Evolutionary conservation across 139 green algal species (phyloP).

Genomic region (Mesotaenium endlicherianum): DNA sequence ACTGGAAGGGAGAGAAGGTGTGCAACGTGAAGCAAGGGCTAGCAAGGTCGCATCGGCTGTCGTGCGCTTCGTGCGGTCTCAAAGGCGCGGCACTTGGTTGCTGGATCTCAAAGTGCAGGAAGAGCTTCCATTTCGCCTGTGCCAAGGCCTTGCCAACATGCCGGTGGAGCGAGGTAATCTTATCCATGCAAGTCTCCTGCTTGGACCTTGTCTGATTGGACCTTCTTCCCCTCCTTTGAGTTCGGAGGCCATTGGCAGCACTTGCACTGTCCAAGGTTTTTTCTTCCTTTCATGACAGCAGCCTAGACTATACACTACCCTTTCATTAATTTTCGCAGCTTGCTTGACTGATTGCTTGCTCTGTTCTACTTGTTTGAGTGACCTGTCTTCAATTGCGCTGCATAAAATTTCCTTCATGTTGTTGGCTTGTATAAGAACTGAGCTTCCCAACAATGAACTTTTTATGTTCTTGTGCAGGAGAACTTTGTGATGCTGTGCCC

Average conservation of each 20-base stretch:
- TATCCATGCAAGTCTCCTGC: background rate
- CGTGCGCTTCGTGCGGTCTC: background rate
- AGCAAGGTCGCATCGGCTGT: background rate
- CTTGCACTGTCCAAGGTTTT: no score
- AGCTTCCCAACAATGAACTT: no score
- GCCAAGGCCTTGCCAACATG: background rate
- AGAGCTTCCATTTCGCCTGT: background rate
- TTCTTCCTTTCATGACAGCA: no score
- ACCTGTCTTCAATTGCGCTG: no score
- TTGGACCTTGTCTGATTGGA: no score
- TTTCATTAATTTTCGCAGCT: no score
- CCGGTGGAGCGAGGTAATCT: conserved; percentile 1
- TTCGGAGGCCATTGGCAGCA: no score
- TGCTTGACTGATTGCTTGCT: no score
- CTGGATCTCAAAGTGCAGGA: conserved; percentile 1
- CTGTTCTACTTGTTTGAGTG: no score
- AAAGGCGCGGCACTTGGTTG: conserved; percentile 10
- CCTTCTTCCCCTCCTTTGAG: no score
- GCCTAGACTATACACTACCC: no score
- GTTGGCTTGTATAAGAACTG: background rate
- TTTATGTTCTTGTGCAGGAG: conserved; percentile 7
- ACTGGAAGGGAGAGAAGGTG: background rate
- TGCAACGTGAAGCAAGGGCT: background rate
- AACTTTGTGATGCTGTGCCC: conserved; percentile 28
- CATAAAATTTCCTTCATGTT: no score